Evolutionary conservation across 805 yeast genomes (phyloP).

Genomic region (Sugiyamaella marilandica): DNA sequence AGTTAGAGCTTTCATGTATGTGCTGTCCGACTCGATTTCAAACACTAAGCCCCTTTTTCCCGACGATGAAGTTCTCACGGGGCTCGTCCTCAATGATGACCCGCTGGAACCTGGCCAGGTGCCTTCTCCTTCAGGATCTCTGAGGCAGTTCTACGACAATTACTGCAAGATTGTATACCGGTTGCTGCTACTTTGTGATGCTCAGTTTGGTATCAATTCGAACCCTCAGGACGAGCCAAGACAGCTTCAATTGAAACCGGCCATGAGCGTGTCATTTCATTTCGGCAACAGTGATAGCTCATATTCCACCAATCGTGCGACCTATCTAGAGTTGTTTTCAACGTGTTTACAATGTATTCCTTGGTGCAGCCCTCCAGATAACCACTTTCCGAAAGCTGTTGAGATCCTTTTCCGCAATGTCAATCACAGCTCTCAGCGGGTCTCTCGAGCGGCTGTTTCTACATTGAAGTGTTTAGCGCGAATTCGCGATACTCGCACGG

Average conservation of each 20-base stretch:
- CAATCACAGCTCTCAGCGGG: slow-evolving; percentile 58
- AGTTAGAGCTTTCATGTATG: slow-evolving; percentile 64
- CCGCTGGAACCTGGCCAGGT: slow-evolving; percentile 10
- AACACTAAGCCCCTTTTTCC: slow-evolving; percentile 73
- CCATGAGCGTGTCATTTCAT: slow-evolving; percentile 37
- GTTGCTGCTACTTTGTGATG: slow-evolving; percentile 56
- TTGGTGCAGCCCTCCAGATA: slow-evolving; percentile 51
- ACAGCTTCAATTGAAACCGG: slow-evolving; percentile 31
- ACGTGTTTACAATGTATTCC: slow-evolving; percentile 69
- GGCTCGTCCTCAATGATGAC: neutral
- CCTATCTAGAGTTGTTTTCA: slow-evolving; percentile 60
- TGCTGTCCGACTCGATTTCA: slow-evolving; percentile 56
- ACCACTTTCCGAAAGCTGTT: slow-evolving; percentile 45
- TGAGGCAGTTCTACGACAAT: slow-evolving; percentile 56
- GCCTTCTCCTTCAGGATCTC: slow-evolving; percentile 19
- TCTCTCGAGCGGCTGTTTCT: slow-evolving; percentile 57
- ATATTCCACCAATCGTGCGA: slow-evolving; percentile 28
- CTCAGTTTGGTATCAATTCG: slow-evolving; percentile 48
- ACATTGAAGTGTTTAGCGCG: slow-evolving; percentile 65
- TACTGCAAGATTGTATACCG: slow-evolving; percentile 54
- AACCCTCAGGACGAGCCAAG: slow-evolving; percentile 29
- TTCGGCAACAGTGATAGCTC: slow-evolving; percentile 32
- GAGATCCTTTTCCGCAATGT: slow-evolving; percentile 76
- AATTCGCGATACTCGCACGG: slow-evolving; percentile 60
- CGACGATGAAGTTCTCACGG: slow-evolving; percentile 41